Base-by-base conservation (phyloP, 2,329 filamentous ascomycete species). In the Onygenales sp. region DNA sequence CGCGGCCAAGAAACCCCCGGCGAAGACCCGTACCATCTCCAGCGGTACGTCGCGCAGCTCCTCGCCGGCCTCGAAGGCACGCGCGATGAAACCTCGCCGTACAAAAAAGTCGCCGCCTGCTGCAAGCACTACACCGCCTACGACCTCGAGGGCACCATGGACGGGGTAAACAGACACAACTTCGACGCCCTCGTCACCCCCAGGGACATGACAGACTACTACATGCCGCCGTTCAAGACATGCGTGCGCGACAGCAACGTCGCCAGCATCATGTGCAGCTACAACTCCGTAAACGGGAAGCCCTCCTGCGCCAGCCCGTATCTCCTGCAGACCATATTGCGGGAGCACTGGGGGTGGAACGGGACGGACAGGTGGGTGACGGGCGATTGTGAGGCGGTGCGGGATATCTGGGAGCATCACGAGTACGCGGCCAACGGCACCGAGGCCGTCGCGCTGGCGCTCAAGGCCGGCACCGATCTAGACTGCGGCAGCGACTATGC, bases 191-290 rank as follows among this genome's bases (percentile, higher is more conserved):
- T 5, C 10, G 77, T 84, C 54, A 71, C 74, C 8, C 69, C 74
- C 48, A 84, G 86, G 58, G 84, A 88, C 55, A 68, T 87, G 4
- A 74, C 78, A 0, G 84, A 86, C 59, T 87, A 86, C 67, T 87
- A 85, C 61, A 73, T 85, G 42, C 82, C 80, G 1, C 77, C 82
- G 0, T 87, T 87, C 68, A 73, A 84, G 61, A 76, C 76, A 63
- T 86, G 83, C 64, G 80, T 77, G 44, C 73, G 78, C 9, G 79
- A 83, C 61, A 75, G 77, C 3, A 74, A 76, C 45, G 78, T 78
- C 3, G 73, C 74, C 13, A 83, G 81, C 36, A 71, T 84, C 57
- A 83, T 83, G 81, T 83, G 80, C 59, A 77, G 76, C 0, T 83
- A 84, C 63, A 83, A 87, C 57, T 71, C 81, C 0, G 73, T 87